Evolutionary conservation across 768 basidiomycete genomes (phyloP).

Genomic region (Trametes cubensis): DNA sequence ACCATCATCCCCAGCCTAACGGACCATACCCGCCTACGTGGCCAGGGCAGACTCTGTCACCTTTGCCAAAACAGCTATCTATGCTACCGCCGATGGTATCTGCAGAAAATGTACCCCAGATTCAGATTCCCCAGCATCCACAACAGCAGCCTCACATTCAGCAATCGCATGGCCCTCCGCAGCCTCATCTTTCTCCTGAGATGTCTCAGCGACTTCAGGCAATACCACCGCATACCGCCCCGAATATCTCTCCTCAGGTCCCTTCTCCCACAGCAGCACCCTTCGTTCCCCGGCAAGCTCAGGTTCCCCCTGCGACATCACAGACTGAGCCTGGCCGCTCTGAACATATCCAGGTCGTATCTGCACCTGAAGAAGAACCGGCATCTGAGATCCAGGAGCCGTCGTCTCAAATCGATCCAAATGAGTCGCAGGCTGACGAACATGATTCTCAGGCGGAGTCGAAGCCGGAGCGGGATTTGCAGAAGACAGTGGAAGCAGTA

Average conservation of each 20-base stretch:
- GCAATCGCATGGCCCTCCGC: background rate
- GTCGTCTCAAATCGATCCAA: too few species aligned
- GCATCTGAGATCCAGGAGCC: background rate
- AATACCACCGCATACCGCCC: background rate
- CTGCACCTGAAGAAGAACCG: background rate
- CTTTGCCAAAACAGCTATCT: conserved; percentile 65
- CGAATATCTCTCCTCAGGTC: background rate
- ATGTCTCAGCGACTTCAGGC: conserved; percentile 1
- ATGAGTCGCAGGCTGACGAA: too few species aligned
- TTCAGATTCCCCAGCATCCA: conserved; percentile 14
- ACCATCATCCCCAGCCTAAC: conserved; percentile 31
- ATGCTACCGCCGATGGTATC: conserved; percentile 36
- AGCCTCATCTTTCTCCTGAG: conserved; percentile 8
- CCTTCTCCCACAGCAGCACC: background rate
- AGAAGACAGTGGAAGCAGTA: background rate
- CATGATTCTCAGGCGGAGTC: background rate
- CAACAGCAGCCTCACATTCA: conserved; percentile 12
- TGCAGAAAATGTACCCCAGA: conserved; percentile 14
- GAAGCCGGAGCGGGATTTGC: background rate
- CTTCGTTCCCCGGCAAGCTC: background rate
- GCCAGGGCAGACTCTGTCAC: conserved; percentile 55
- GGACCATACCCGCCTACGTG: conserved; percentile 46
- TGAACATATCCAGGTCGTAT: background rate
- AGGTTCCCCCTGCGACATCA: conserved; percentile 2
- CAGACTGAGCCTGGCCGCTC: background rate